A percentile compares a stretch with the other conserved stretches of the same genome.
These are phyloP conservation scores for Croton setiger DNA, from an alignment of 441 rosid genomes.

Conservation along the genomic window DNA sequence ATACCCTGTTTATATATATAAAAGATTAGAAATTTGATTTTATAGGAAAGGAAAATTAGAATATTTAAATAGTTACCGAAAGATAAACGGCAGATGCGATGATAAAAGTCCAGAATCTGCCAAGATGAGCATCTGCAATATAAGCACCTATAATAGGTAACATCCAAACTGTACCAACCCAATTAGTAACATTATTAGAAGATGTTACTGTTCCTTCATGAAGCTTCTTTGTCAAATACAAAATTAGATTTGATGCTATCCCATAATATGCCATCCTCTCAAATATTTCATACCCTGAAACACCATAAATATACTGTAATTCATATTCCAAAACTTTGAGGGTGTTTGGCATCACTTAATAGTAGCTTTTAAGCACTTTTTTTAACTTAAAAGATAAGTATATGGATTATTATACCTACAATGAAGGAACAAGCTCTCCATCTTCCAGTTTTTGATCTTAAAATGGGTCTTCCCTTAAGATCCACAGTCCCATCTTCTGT, in stretches of 20 bases:
- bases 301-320: neutral
- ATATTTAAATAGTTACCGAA: too few species aligned
- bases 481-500: slow-evolving; percentile 83
- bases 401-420: too few species aligned
- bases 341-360: too few species aligned
- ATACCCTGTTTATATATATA: neutral
- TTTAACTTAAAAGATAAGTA: too few species aligned
- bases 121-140: slow-evolving; percentile 69
- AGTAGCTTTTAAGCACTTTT: too few species aligned
- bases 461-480: slow-evolving; percentile 51
- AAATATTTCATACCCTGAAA: slow-evolving; percentile 62
- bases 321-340: too few species aligned
- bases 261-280: slow-evolving; percentile 76
- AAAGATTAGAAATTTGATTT: too few species aligned
- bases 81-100: slow-evolving; percentile 55
- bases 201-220: slow-evolving; percentile 64
- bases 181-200: slow-evolving; percentile 68
- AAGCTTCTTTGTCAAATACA: slow-evolving; percentile 52
- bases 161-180: slow-evolving; percentile 66
- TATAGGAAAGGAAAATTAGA: too few species aligned
- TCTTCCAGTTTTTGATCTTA: slow-evolving; percentile 58
- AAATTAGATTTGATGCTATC: slow-evolving; percentile 53
- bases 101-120: slow-evolving; percentile 73
- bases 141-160: slow-evolving; percentile 73
- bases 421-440: slow-evolving; percentile 73